Percentiles rank a stretch among this genome's conserved stretches.
These are phyloP conservation scores for Rhododendron williamsianum DNA, from an alignment of 148 eudicot species.

Conservation along the genomic window DNA sequence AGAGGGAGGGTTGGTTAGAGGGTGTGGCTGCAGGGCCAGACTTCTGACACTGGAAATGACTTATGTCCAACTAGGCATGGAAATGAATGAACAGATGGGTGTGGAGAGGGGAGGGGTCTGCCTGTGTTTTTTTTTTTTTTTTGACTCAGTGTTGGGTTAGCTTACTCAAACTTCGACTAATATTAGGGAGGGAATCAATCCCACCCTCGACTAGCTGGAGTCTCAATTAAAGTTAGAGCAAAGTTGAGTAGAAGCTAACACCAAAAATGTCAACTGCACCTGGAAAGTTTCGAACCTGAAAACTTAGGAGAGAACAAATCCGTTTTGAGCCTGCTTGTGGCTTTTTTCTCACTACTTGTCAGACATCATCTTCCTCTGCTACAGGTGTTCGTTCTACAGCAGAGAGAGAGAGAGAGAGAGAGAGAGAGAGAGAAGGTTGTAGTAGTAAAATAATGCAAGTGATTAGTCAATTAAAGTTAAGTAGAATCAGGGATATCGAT, in stretches of 20 bases:
- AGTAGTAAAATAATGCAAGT: background rate
- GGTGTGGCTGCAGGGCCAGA: conserved; percentile 24
- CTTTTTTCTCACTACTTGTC: conserved; percentile 6
- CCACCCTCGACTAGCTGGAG: too few relatives aligned
- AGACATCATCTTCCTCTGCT: conserved; percentile 2
- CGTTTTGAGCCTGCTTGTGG: background rate
- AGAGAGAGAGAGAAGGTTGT: background rate
- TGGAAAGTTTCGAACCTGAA: background rate
- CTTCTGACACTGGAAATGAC: conserved; percentile 38
- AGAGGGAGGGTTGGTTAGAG: conserved; percentile 8
- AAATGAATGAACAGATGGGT: conserved; percentile 19
- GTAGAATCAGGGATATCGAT: conserved; percentile 18
- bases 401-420: background rate
- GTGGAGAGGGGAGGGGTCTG: conserved; percentile 1
- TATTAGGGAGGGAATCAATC: too few relatives aligned
- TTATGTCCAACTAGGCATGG: conserved; percentile 22
- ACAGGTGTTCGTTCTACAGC: background rate
- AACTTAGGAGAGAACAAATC: background rate
- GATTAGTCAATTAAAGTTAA: background rate
- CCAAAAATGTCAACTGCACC: too few relatives aligned
- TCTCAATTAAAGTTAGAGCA: too few relatives aligned
- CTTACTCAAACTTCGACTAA: too few relatives aligned
- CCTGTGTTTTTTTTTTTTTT: background rate
- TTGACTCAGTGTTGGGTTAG: too few relatives aligned
- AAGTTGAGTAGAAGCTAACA: too few relatives aligned